Evolutionary conservation across 805 yeast species (phyloP).

Genomic region (Pichia californica): DNA sequence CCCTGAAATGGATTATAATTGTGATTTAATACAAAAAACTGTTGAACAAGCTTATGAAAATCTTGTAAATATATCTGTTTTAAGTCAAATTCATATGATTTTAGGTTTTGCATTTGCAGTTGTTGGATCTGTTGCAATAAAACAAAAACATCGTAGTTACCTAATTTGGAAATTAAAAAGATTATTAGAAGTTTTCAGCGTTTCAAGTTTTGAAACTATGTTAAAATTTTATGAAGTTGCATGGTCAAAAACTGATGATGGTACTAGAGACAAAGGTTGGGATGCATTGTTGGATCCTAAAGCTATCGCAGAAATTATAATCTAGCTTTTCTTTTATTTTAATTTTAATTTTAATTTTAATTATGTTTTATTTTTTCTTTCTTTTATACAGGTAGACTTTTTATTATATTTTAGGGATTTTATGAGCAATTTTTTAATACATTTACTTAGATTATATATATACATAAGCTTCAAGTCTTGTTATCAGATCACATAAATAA

Average conservation of each 20-base stretch:
- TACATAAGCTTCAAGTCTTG: no score
- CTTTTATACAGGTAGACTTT: no score
- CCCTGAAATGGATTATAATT: constrained; percentile 6
- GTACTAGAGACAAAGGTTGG: constrained; percentile 4
- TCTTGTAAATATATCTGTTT: constrained; percentile 11
- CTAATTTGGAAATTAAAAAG: constrained; percentile 10
- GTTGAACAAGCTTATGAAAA: constrained; percentile 9
- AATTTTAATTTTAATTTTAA: no score
- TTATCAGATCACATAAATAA: no score
- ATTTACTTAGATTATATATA: no score
- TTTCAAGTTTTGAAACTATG: constrained; percentile 10
- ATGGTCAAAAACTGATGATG: constrained; percentile 13
- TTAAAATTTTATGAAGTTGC: constrained; percentile 7
- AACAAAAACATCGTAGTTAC: constrained; percentile 13
- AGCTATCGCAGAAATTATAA: neutral
- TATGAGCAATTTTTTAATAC: no score
- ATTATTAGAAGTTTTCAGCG: constrained; percentile 11
- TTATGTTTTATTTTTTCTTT: no score
- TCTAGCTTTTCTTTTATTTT: no score
- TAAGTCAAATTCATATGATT: constrained; percentile 13
- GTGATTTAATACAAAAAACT: constrained; percentile 7
- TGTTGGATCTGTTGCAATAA: constrained; percentile 14
- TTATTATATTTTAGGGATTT: no score
- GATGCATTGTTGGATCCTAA: constrained; percentile 5
- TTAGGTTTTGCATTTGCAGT: constrained; percentile 17